Conservation (phyloP, 1,284 basidiomycete genomes). For the Rhodotorula sp. region DNA sequence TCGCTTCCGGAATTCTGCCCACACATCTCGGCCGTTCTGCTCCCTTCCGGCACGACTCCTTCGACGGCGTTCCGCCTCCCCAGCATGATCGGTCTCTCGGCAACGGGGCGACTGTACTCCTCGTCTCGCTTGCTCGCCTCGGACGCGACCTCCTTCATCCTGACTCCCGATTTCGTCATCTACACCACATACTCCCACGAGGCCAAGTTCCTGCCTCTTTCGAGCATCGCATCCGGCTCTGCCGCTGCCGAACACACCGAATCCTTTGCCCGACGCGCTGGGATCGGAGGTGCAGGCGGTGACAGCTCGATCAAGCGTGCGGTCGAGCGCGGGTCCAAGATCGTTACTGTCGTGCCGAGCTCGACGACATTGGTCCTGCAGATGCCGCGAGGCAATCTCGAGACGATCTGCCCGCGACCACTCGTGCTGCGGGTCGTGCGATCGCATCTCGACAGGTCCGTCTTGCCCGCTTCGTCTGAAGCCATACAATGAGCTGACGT, state of each 20-base stretch:
- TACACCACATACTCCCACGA: slow-evolving; percentile 85
- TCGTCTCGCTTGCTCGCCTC: slow-evolving; percentile 35
- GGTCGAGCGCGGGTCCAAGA: slow-evolving; percentile 80
- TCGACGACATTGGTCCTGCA: slow-evolving; percentile 88
- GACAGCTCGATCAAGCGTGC: slow-evolving; percentile 56
- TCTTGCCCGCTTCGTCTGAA: slow-evolving; percentile 25
- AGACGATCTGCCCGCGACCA: slow-evolving; percentile 90
- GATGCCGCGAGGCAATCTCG: slow-evolving; percentile 96
- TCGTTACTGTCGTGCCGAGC: slow-evolving; percentile 80
- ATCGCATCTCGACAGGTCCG: slow-evolving; percentile 70
- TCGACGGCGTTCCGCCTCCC: slow-evolving; percentile 29
- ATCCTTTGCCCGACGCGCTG: slow-evolving; percentile 43
- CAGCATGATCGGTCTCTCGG: slow-evolving; percentile 45
- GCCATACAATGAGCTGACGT: neutral
- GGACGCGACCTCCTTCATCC: slow-evolving; percentile 63
- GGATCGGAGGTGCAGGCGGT: slow-evolving; percentile 47
- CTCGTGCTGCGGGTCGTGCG: slow-evolving; percentile 81
- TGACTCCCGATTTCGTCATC: slow-evolving; percentile 79
- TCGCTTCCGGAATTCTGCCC: slow-evolving; percentile 64
- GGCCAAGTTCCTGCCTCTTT: slow-evolving; percentile 67
- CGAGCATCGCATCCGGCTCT: neutral
- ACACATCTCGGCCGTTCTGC: slow-evolving; percentile 48
- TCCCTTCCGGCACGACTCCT: slow-evolving; percentile 40
- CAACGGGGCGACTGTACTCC: slow-evolving; percentile 46
- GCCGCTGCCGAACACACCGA: slow-evolving; percentile 16